Evolutionary conservation across 768 basidiomycete species (phyloP), one percentile per base, ranked within the genome.

Genomic region (Pulveroboletus sp.): DNA sequence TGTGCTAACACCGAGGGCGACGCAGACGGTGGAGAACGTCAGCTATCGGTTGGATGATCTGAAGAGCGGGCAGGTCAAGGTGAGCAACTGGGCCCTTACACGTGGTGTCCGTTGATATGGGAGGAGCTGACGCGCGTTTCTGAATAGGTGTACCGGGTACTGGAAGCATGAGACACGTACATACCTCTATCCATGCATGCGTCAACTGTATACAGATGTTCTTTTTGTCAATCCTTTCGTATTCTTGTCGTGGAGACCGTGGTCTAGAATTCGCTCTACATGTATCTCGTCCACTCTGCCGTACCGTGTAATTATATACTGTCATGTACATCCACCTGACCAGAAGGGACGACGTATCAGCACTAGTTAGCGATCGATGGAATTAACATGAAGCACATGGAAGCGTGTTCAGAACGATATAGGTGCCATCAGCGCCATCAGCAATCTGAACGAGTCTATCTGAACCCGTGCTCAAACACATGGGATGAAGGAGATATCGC

Each of bases 31-130:
- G 28, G 90, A 92, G 61, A 76, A 74, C 43, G 84, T 80, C n/a
- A 93, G 86, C 60, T 95, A 93, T 71, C 79, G 89, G 48, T 69
- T 93, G 66, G 91, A 94, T 37, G 93, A 94, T 73, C 64, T 94
- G 59, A 93, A 93, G 73, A 88, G 82, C 60, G 93, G 93, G 10
- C 70, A 73, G 24, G 78, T 92, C 38, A 86, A 89, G 80, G 90
- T 91, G 51, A 36, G 52, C 21, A 21, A 21, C 21, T 41, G 1
- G 18, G 24, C 32, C 36, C 31, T 3, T 5, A 3, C 21, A 21
- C 3, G 21, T 24, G 21, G 15, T 32, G 3, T n/a, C 21, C 9
- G 21, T 37, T 6, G 5, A 11, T 14, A 40, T 14, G 0, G 21
- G 21, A 17, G 30, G n/a, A 24, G n/a, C 54, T 68, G 47, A 68